Conservation (phyloP, 441 rosid species). For the Aleurites moluccanus region DNA sequence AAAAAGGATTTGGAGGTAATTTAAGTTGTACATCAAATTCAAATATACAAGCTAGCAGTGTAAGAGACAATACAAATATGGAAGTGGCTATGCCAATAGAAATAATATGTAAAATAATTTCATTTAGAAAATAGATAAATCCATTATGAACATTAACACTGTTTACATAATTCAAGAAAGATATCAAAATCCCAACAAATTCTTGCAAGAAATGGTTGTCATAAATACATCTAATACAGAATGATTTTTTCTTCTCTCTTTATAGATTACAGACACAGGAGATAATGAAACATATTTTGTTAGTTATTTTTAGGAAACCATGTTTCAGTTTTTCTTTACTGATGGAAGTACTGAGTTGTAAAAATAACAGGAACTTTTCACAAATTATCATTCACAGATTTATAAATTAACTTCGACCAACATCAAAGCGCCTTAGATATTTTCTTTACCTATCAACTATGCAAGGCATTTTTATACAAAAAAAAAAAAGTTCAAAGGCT, state of each 20-base stretch:
- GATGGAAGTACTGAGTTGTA: background rate
- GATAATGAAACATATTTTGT: conserved; percentile 19
- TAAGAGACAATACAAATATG: no score
- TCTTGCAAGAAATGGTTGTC: background rate
- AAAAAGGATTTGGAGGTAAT: no score
- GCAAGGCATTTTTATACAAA: background rate
- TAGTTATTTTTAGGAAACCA: conserved; percentile 12
- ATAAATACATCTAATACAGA: background rate
- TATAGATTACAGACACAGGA: conserved; percentile 10
- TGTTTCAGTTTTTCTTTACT: conserved; percentile 15
- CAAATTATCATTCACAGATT: conserved; percentile 17
- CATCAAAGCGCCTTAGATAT: conserved; percentile 1
- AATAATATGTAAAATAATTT: background rate
- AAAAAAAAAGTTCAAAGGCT: conserved; percentile 7
- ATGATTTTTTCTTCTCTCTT: background rate
- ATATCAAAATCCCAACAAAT: background rate
- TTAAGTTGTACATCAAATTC: background rate
- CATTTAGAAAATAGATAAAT: background rate
- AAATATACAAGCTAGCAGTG: no score
- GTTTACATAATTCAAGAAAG: background rate
- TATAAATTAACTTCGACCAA: conserved; percentile 7
- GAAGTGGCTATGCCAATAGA: no score
- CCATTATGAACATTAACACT: background rate
- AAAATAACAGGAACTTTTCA: conserved; percentile 14
- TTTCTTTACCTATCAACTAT: conserved; percentile 11